Evolutionary conservation across 1,284 basidiomycete species (phyloP).

Genomic region (Cutaneotrichosporon sp.): DNA sequence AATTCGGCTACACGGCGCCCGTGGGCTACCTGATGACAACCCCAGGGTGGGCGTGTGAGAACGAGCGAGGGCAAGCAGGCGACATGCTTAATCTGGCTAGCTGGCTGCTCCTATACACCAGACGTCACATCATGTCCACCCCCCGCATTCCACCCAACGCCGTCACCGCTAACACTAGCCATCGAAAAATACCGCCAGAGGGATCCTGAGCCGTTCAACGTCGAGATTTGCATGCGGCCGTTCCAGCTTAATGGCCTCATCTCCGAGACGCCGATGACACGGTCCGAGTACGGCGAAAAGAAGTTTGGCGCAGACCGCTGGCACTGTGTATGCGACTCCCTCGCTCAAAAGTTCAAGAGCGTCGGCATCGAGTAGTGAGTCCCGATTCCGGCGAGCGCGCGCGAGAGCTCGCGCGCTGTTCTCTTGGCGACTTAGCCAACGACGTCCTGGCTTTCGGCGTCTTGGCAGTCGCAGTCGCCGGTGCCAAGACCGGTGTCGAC

Average conservation of each 20-base stretch:
- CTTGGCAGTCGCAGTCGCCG: too few relatives aligned
- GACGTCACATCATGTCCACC: too few relatives aligned
- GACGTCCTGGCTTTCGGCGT: too few relatives aligned
- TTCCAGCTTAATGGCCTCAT: conserved; percentile 42
- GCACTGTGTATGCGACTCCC: conserved; percentile 27
- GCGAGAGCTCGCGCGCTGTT: too few relatives aligned
- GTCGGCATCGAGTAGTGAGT: conserved; percentile 45
- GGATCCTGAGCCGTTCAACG: conserved; percentile 20
- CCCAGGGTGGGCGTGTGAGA: too few relatives aligned
- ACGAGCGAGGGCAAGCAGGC: too few relatives aligned
- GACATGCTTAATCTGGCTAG: too few relatives aligned
- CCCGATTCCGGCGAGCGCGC: too few relatives aligned
- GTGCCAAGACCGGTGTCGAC: too few relatives aligned
- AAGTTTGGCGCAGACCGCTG: conserved; percentile 46
- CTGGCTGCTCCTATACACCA: too few relatives aligned
- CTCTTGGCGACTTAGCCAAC: neutral
- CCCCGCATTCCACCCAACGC: neutral
- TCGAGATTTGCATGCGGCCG: conserved; percentile 41
- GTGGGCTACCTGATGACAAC: too few relatives aligned
- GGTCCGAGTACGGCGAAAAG: conserved; percentile 30
- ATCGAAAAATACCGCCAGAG: conserved; percentile 23
- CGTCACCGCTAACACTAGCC: conserved; percentile 11
- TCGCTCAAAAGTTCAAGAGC: conserved; percentile 38
- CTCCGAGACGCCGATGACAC: conserved; percentile 27
- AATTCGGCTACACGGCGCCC: too few relatives aligned